These are phyloP conservation scores for Cercospora sp. DNA, from an alignment of 2,329 filamentous ascomycete genomes.

Conservation along the genomic window DNA sequence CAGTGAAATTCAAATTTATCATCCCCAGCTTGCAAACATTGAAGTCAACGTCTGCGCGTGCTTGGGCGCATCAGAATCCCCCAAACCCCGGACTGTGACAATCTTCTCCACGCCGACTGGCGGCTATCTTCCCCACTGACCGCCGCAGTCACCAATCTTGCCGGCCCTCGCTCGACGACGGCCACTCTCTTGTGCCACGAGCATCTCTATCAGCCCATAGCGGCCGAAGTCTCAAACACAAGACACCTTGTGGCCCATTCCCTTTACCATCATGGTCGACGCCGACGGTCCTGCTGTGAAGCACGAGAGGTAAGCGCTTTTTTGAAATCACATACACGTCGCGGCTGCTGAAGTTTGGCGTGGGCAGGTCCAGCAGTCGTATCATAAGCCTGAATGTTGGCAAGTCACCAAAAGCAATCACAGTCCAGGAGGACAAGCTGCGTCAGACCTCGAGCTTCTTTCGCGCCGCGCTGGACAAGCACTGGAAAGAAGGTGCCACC, in stretches of 20 bases:
- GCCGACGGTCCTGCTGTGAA: too few species aligned
- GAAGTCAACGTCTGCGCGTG: neutral
- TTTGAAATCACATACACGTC: neutral
- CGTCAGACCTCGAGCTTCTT: conserved; percentile 16
- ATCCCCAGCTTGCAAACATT: neutral
- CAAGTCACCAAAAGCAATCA: neutral
- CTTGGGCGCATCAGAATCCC: too few species aligned
- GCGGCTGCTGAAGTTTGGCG: neutral
- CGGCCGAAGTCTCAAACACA: too few species aligned
- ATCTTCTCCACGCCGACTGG: too few species aligned
- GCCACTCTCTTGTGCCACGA: too few species aligned
- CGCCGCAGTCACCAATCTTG: too few species aligned
- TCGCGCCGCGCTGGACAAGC: conserved; percentile 13
- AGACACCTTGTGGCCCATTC: too few species aligned
- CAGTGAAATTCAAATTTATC: neutral
- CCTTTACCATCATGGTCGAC: too few species aligned
- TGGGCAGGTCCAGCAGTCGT: conserved; percentile 12
- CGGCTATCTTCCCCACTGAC: too few species aligned
- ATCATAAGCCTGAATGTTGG: conserved; percentile 12
- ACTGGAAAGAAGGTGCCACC: conserved; percentile 13
- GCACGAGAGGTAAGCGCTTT: neutral
- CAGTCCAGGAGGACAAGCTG: conserved; percentile 16
- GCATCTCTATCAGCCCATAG: too few species aligned
- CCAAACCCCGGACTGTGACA: too few species aligned
- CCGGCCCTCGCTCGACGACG: too few species aligned